Conservation (phyloP, 1,284 basidiomycete genomes). For the Singerocomus inundabilis region DNA sequence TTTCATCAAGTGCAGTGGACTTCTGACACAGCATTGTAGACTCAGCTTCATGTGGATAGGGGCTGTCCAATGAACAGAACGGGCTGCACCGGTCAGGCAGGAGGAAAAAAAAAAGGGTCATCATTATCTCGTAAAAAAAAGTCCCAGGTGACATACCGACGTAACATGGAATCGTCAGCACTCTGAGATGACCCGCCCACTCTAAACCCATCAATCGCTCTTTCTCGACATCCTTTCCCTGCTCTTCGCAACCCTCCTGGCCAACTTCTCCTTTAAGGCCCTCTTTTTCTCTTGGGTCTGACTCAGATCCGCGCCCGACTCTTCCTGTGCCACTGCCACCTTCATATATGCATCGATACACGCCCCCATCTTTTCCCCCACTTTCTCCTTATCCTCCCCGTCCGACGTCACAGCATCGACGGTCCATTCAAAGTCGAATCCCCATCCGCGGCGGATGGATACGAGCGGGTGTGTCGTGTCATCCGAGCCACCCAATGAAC, state of each 20-base stretch:
- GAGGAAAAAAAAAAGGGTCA: not conserved
- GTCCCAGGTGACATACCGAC: slow-evolving; percentile 14
- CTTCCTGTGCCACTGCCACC: slow-evolving; percentile 46
- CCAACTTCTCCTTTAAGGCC: slow-evolving; percentile 50
- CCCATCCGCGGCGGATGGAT: slow-evolving; percentile 57
- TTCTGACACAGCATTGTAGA: too few species aligned
- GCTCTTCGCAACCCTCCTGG: slow-evolving; percentile 36
- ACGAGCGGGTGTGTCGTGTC: not conserved
- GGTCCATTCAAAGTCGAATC: slow-evolving; percentile 78
- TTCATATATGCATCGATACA: slow-evolving; percentile 58
- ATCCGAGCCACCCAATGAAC: not conserved
- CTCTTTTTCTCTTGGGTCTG: slow-evolving; percentile 70
- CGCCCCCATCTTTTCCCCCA: slow-evolving; percentile 68
- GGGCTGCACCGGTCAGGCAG: not conserved
- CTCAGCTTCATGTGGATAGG: too few species aligned
- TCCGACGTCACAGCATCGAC: slow-evolving; percentile 20
- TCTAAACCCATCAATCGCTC: slow-evolving; percentile 11
- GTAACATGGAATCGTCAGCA: not conserved
- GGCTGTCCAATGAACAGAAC: not conserved
- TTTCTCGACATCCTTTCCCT: slow-evolving; percentile 30
- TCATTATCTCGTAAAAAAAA: slow-evolving; percentile 9
- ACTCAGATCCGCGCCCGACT: slow-evolving; percentile 57
- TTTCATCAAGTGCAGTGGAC: too few species aligned
- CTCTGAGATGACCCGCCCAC: not conserved
- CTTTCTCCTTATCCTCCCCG: slow-evolving; percentile 10